These are phyloP conservation scores for Fusarium abutilonis DNA, from an alignment of 2,329 filamentous ascomycete genomes.

Conservation along the genomic window DNA sequence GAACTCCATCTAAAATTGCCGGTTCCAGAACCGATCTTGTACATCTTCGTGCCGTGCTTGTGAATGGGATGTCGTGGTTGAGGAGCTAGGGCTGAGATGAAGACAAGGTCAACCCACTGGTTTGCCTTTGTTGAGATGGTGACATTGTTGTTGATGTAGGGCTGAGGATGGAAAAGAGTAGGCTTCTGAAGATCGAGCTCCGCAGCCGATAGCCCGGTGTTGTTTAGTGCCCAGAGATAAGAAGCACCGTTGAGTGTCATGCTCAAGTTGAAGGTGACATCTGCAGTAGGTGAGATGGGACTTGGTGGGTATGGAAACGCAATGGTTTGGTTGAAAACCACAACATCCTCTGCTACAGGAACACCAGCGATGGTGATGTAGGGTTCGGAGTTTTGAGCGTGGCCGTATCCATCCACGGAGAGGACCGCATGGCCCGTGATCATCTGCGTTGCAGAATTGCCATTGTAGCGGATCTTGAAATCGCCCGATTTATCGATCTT, in stretches of 20 bases:
- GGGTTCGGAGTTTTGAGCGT: constrained; percentile 46
- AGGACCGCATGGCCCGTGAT: constrained; percentile 63
- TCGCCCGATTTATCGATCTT: constrained; percentile 58
- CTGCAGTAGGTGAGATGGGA: constrained; percentile 53
- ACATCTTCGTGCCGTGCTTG: constrained; percentile 72
- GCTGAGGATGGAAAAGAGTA: constrained; percentile 57
- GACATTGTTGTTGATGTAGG: constrained; percentile 53
- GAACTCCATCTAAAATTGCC: constrained; percentile 63
- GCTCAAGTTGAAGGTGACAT: constrained; percentile 57
- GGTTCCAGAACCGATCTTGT: constrained; percentile 61
- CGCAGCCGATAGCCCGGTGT: constrained; percentile 53
- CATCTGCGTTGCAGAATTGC: constrained; percentile 61
- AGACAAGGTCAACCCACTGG: constrained; percentile 67
- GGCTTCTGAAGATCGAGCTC: constrained; percentile 53
- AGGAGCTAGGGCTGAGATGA: constrained; percentile 54
- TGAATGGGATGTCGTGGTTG: constrained; percentile 68
- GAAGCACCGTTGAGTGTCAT: constrained; percentile 55
- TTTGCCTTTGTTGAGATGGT: constrained; percentile 58
- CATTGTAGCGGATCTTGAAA: constrained; percentile 65
- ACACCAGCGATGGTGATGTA: constrained; percentile 62
- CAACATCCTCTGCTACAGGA: constrained; percentile 53
- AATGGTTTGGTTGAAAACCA: constrained; percentile 55
- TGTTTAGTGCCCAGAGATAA: constrained; percentile 65
- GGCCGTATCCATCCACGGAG: constrained; percentile 46
- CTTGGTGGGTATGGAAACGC: constrained; percentile 61